Evolutionary conservation across 441 rosid species (phyloP).

Genomic region (Corymbia citriodora): DNA sequence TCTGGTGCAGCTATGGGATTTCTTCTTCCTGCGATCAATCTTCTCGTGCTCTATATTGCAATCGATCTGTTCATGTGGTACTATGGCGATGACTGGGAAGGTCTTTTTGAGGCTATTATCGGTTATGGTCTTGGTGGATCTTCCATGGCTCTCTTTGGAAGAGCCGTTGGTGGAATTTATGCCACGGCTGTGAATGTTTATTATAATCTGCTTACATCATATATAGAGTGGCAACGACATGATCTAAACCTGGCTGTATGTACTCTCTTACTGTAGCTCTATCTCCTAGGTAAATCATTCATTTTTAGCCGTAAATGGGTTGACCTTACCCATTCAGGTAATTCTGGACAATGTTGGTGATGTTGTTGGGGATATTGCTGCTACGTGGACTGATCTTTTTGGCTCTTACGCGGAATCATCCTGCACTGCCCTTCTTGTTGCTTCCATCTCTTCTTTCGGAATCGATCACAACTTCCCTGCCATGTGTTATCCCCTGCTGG

Average conservation of each 20-base stretch:
- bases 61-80: slow-evolving; percentile 5
- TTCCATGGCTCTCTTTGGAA: slow-evolving; percentile 12
- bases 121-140: slow-evolving; percentile 14
- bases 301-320: background rate
- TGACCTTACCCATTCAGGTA: background rate
- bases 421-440: slow-evolving; percentile 5
- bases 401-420: slow-evolving; percentile 6
- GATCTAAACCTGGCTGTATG: slow-evolving; percentile 1
- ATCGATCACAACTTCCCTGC: background rate
- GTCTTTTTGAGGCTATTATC: slow-evolving; percentile 5
- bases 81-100: slow-evolving; percentile 11
- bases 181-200: background rate
- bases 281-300: background rate
- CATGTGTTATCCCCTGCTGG: slow-evolving; percentile 5
- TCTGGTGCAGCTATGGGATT: slow-evolving; percentile 7
- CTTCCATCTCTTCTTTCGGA: slow-evolving; percentile 10
- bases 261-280: background rate
- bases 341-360: background rate
- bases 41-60: background rate
- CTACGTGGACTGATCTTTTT: slow-evolving; percentile 5
- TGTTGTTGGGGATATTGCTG: slow-evolving; percentile 4
- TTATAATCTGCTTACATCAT: background rate
- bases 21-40: background rate
- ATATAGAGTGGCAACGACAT: no score
- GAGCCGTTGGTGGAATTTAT: slow-evolving; percentile 7